Evolutionary conservation across 2,329 filamentous ascomycete genomes (phyloP).

Genomic region (Colletotrichum melonis): DNA sequence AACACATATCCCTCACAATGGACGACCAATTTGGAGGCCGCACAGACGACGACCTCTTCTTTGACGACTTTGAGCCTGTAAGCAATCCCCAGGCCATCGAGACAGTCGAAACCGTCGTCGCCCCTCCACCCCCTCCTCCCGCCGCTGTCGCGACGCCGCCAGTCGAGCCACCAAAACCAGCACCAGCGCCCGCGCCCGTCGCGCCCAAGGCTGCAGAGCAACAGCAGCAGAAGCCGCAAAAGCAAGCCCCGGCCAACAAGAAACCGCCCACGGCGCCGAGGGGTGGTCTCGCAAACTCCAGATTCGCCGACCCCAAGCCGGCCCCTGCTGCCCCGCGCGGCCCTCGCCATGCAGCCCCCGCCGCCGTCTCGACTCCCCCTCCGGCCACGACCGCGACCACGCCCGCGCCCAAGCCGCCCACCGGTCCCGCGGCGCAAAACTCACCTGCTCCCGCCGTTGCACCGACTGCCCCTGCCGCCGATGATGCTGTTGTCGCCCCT

Average conservation of each 20-base stretch:
- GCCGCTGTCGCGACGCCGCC: slow-evolving; percentile 21
- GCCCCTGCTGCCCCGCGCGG: slow-evolving; percentile 26
- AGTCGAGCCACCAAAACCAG: slow-evolving; percentile 12
- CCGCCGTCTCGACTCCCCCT: background rate
- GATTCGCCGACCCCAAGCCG: slow-evolving; percentile 27
- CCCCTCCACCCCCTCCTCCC: slow-evolving; percentile 24
- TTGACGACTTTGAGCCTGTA: slow-evolving; percentile 69
- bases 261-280: slow-evolving; percentile 16
- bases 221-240: background rate
- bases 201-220: slow-evolving; percentile 3
- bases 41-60: slow-evolving; percentile 72
- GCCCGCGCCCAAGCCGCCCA: slow-evolving; percentile 16
- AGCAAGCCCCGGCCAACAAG: background rate
- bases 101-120: slow-evolving; percentile 13
- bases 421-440: slow-evolving; percentile 16
- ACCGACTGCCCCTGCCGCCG: background rate
- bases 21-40: slow-evolving; percentile 71
- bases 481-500: background rate
- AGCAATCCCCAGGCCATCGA: slow-evolving; percentile 14
- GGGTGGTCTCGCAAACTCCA: slow-evolving; percentile 23
- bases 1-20: slow-evolving; percentile 49
- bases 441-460: background rate
- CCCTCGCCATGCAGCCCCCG: slow-evolving; percentile 22
- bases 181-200: slow-evolving; percentile 3
- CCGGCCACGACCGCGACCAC: slow-evolving; percentile 1